Evolutionary conservation across 2,329 filamentous ascomycete genomes (phyloP).

Genomic region (Exophiala sideris): DNA sequence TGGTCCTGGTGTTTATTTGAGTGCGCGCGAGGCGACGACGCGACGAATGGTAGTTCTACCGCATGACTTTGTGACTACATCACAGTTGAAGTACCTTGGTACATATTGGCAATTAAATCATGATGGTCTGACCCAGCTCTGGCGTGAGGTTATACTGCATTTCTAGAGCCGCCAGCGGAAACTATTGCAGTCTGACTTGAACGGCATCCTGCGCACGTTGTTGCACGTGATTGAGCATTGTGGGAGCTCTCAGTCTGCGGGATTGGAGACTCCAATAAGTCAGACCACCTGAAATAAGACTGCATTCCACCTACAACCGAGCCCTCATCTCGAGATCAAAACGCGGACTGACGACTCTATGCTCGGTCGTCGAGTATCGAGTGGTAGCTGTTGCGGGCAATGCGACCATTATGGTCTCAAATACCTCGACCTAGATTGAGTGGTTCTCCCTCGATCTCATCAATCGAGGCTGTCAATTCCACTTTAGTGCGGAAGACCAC

Average conservation of each 20-base stretch:
- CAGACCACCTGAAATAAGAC: background rate
- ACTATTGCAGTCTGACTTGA: background rate
- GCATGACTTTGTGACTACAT: too few species aligned
- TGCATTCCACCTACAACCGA: constrained; percentile 7
- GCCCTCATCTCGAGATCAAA: background rate
- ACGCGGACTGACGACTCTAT: background rate
- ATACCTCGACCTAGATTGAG: constrained; percentile 21
- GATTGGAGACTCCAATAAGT: background rate
- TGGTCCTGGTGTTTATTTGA: background rate
- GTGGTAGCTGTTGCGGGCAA: constrained; percentile 13
- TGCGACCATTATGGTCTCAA: constrained; percentile 25
- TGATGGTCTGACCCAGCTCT: too few species aligned
- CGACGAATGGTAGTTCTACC: too few species aligned
- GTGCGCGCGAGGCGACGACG: too few species aligned
- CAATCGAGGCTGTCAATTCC: constrained; percentile 7
- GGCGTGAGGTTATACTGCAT: too few species aligned
- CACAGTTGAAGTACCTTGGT: too few species aligned
- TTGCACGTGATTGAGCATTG: background rate
- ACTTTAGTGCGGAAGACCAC: constrained; percentile 19
- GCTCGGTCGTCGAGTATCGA: background rate
- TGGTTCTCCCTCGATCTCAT: constrained; percentile 7
- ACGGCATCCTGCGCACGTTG: background rate
- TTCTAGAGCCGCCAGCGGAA: background rate
- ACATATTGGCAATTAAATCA: too few species aligned
- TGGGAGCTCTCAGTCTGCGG: constrained; percentile 1